Evolutionary conservation across 163 green algal genomes (phyloP).

Genomic region (Scenedesmus sp.): DNA sequence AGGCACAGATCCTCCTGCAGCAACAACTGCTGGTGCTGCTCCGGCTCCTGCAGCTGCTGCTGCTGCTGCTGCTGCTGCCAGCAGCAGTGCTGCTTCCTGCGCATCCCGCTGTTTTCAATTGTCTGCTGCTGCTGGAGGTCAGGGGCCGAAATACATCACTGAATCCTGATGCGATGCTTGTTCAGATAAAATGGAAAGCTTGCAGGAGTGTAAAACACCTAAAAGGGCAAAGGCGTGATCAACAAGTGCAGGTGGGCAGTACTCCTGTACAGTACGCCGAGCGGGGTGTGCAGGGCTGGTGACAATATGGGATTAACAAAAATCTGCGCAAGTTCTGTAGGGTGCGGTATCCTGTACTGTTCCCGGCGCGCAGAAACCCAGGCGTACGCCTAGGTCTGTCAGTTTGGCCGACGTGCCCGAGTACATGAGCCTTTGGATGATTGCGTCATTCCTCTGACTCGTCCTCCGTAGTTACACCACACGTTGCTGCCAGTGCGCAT

Average conservation of each 20-base stretch:
- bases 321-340: too few relatives aligned
- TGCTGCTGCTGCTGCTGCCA: conserved; percentile 14
- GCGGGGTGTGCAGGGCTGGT: neutral
- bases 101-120: neutral
- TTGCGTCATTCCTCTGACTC: neutral
- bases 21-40: neutral
- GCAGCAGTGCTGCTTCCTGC: neutral
- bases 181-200: too few relatives aligned
- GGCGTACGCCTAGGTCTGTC: neutral
- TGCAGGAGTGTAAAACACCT: neutral
- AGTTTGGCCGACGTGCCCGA: neutral
- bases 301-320: too few relatives aligned
- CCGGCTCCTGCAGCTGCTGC: neutral
- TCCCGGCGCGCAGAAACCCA: neutral
- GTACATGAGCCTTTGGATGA: neutral
- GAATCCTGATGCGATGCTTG: too few relatives aligned
- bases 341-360: neutral
- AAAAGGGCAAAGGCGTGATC: neutral
- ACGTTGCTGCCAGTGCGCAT: neutral
- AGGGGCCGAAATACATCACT: neutral
- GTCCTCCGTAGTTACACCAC: neutral
- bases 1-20: neutral
- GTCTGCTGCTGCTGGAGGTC: conserved; percentile 8
- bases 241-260: neutral
- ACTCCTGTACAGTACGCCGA: neutral